These are phyloP conservation scores for Pholiota microspora DNA, from an alignment of 768 basidiomycete genomes.

Conservation along the genomic window DNA sequence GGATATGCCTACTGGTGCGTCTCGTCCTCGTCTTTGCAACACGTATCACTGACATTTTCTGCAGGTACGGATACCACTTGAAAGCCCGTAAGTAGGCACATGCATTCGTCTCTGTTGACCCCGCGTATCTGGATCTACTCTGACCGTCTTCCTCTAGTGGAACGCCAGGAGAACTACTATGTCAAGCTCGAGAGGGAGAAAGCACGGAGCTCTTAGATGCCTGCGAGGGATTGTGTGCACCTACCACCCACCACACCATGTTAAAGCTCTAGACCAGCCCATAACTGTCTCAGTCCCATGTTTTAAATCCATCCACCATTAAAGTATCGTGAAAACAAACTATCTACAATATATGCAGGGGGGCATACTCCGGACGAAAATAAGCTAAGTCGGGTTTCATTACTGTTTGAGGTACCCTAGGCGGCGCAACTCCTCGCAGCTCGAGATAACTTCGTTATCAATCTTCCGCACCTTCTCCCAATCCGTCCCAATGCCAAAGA, in stretches of 20 bases:
- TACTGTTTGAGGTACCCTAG: constrained; percentile 46
- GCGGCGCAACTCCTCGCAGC: constrained; percentile 75
- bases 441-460: constrained; percentile 64
- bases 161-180: constrained; percentile 83
- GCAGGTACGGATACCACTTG: constrained; percentile 83
- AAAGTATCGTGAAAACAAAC: constrained; percentile 11
- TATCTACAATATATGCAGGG: constrained; percentile 21
- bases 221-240: constrained; percentile 3
- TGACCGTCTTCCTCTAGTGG: constrained; percentile 46
- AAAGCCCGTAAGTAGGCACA: constrained; percentile 57
- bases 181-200: constrained; percentile 74
- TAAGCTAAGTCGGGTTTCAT: constrained; percentile 21
- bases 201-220: constrained; percentile 25
- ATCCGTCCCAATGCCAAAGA: constrained; percentile 91
- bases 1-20: constrained; percentile 79
- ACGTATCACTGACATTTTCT: constrained; percentile 20
- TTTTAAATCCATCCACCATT: constrained; percentile 12
- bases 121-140: neutral
- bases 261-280: constrained; percentile 22
- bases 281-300: constrained; percentile 4
- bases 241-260: constrained; percentile 6
- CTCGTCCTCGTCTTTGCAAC: constrained; percentile 8
- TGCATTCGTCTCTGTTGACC: neutral
- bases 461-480: constrained; percentile 85
- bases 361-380: constrained; percentile 18